Evolutionary conservation across 140 eudicot genomes (phyloP), one percentile per base, ranked within the genome.

Genomic region (Bidens hawaiensis): DNA sequence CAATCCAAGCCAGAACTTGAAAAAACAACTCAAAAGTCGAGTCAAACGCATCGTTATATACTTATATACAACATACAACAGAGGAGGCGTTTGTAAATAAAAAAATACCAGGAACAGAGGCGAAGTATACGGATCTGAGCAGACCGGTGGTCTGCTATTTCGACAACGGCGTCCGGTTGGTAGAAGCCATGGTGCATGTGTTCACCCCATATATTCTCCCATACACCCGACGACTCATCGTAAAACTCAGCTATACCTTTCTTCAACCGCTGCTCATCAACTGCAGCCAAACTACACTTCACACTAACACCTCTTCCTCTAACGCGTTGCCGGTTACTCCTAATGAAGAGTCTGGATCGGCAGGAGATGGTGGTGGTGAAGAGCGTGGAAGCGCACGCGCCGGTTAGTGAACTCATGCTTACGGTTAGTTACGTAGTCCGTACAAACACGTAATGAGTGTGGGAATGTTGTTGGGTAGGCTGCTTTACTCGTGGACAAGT

Each of bases 141-240:
- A 52, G 82, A 34, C 7, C 84, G 89, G 56, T 93, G 97, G 28
- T 88, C 86, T 34, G 86, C 65, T 28, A 93, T 52, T 3, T 82
- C 61, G 4, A 74, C 82, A n/a, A 53, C 64, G 13, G 77, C 62
- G 11, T 54, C 74, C 2, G 90, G 82, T 5, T 85, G 83, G 60
- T 93, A 93, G 54, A 68, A 93, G 2, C 99, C 99, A 51, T 93
- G 99, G 63, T 93, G 99, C 99, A 88, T 93, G 69, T 93, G 99
- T 60, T 93, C 99, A 19, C 99, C 99, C 99, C 99, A 93, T 21
- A 85, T 77, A 45, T 88, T 78, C 84, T 93, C 99, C 97, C 99
- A 93, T 60, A 85, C 2, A 10, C 89, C 95, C 2, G 95, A 83
- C 1, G 97, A 88, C 56, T 88, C 86, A 24, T 93, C 99, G 81